Conservation (phyloP, 306 rosid genomes). For the Vicia villosa region DNA sequence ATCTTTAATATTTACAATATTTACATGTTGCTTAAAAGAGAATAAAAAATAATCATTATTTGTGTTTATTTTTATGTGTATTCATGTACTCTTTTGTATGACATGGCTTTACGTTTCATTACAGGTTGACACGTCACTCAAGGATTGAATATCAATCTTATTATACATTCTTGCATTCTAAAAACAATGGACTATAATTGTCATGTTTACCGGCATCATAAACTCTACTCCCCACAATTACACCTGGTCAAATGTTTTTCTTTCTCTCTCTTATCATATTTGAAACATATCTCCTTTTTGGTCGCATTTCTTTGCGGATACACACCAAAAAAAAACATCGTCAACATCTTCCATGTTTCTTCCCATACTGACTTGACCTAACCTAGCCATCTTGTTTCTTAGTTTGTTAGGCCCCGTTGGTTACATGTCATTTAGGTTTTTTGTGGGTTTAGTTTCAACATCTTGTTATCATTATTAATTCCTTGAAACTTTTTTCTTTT, state of each 20-base stretch:
- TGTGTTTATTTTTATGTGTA: too few species aligned
- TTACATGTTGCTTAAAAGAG: too few species aligned
- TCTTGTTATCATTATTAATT: neutral
- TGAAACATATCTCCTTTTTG: constrained; percentile 25
- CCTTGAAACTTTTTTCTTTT: constrained; percentile 16
- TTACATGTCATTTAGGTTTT: constrained; percentile 28
- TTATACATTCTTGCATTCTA: neutral
- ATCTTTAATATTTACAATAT: too few species aligned
- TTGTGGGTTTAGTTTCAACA: constrained; percentile 28
- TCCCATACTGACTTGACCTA: constrained; percentile 21
- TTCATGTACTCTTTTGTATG: neutral
- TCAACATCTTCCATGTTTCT: constrained; percentile 36
- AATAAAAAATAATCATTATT: neutral
- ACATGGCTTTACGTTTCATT: neutral
- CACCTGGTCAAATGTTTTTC: constrained; percentile 13
- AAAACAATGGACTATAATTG: constrained; percentile 15
- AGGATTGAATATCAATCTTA: constrained; percentile 1
- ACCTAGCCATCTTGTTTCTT: constrained; percentile 20
- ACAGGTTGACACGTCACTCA: neutral
- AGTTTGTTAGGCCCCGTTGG: constrained; percentile 30
- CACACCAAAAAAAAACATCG: constrained; percentile 30
- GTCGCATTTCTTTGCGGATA: constrained; percentile 48
- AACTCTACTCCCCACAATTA: constrained; percentile 36
- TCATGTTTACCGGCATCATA: constrained; percentile 35
- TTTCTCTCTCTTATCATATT: constrained; percentile 23